Conservation (phyloP, 345 rosid genomes). For the Rhizophora mangle region DNA sequence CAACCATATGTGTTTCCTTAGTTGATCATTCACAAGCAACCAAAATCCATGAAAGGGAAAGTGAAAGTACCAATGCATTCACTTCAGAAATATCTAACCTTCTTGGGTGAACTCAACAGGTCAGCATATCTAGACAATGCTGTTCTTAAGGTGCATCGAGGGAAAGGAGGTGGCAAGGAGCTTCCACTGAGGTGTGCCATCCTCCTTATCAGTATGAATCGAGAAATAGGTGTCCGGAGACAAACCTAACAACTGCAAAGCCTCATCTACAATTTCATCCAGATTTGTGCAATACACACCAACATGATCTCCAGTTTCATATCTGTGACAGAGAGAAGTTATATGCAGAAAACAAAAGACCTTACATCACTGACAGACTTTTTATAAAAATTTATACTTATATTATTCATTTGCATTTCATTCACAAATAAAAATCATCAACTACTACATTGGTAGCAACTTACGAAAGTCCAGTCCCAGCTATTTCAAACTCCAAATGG, state of each 20-base stretch:
- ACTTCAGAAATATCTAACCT: constrained; percentile 48
- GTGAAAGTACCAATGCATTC: neutral
- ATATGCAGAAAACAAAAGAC: neutral
- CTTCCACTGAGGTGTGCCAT: constrained; percentile 79
- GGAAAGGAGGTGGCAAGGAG: constrained; percentile 85
- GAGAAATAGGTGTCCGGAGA: constrained; percentile 85
- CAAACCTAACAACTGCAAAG: constrained; percentile 58
- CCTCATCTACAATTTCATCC: constrained; percentile 86
- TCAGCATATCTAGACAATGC: constrained; percentile 84
- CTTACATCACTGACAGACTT: too few species aligned
- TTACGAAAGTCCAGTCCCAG: constrained; percentile 83
- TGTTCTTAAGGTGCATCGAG: constrained; percentile 73
- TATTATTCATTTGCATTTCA: too few species aligned
- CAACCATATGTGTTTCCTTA: constrained; percentile 15
- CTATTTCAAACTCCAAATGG: constrained; percentile 92
- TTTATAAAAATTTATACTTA: too few species aligned
- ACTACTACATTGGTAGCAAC: constrained; percentile 26
- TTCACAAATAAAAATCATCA: too few species aligned
- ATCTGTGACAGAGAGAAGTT: constrained; percentile 44
- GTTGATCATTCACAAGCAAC: neutral
- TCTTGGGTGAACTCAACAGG: constrained; percentile 82
- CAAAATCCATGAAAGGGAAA: neutral
- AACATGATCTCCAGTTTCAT: constrained; percentile 97
- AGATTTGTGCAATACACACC: constrained; percentile 81
- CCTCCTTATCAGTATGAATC: constrained; percentile 78